A percentile compares a stretch with the other conserved stretches of the same genome.
Evolutionary conservation across 176 grass and related monocot species (phyloP).

Genomic region (Chloris gayana): DNA sequence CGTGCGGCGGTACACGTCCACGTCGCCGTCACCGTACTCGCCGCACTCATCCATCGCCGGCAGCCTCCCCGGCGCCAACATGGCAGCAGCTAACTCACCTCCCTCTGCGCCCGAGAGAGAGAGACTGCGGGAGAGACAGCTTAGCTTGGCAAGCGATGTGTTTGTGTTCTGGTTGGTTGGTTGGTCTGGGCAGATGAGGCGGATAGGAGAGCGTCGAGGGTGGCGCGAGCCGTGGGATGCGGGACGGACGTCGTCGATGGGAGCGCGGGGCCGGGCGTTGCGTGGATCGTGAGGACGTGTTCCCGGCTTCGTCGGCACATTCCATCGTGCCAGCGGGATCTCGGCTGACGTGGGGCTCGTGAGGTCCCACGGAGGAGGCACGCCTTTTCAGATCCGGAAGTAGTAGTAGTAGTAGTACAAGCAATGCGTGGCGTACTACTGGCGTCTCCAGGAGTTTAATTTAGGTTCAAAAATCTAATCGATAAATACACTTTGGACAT

Average conservation of each 20-base stretch:
- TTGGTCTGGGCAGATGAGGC: constrained; percentile 5
- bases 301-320: constrained; percentile 23
- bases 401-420: too few species aligned
- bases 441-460: neutral
- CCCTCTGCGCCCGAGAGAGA: neutral
- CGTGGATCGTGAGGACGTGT: neutral
- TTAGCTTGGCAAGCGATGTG: constrained; percentile 5
- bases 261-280: neutral
- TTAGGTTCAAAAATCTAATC: neutral
- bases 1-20: constrained; percentile 15
- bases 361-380: neutral
- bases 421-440: constrained; percentile 6
- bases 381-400: constrained; percentile 22
- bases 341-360: constrained; percentile 37
- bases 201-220: neutral
- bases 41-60: constrained; percentile 35
- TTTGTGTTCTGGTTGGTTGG: constrained; percentile 17
- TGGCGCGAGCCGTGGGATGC: constrained; percentile 20
- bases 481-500: neutral
- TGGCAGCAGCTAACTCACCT: neutral
- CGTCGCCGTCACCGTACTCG: constrained; percentile 23
- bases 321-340: constrained; percentile 33
- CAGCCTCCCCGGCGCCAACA: constrained; percentile 58
- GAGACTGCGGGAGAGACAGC: neutral
- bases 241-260: constrained; percentile 23